These are phyloP conservation scores for Rhazya stricta DNA, from an alignment of 257 asterid genomes.

Conservation along the genomic window DNA sequence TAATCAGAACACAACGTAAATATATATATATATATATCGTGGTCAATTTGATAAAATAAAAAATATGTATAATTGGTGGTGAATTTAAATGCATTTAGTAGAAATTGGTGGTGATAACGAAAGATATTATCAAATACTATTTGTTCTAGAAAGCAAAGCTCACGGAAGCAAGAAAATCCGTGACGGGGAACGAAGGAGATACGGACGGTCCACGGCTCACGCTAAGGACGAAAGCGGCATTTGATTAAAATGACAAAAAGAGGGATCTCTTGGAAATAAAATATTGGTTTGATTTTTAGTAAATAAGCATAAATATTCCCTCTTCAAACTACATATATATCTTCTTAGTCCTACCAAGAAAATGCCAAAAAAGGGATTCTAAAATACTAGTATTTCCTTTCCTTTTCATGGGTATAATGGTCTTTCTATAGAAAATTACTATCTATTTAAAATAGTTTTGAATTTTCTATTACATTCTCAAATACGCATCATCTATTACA, in stretches of 20 bases:
- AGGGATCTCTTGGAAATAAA: background rate
- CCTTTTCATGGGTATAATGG: no score
- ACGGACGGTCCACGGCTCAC: background rate
- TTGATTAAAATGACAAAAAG: constrained; percentile 1
- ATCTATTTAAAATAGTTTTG: no score
- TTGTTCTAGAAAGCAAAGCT: background rate
- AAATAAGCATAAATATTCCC: background rate
- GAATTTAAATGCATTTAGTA: no score
- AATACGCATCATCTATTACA: no score
- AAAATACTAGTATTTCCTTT: background rate
- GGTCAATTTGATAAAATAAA: no score
- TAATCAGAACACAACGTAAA: no score
- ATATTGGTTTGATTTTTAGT: background rate
- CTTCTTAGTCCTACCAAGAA: constrained; percentile 6
- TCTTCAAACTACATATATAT: constrained; percentile 12
- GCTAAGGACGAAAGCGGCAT: background rate
- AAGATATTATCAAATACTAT: background rate
- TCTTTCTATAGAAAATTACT: no score
- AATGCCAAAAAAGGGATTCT: background rate
- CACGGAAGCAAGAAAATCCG: background rate
- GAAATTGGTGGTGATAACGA: constrained; percentile 14
- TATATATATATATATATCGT: no score
- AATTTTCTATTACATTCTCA: no score
- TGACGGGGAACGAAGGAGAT: background rate
- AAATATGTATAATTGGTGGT: no score